Base-by-base conservation (phyloP, 1,284 basidiomycete species). In the Cryptococcus wingfieldii region DNA sequence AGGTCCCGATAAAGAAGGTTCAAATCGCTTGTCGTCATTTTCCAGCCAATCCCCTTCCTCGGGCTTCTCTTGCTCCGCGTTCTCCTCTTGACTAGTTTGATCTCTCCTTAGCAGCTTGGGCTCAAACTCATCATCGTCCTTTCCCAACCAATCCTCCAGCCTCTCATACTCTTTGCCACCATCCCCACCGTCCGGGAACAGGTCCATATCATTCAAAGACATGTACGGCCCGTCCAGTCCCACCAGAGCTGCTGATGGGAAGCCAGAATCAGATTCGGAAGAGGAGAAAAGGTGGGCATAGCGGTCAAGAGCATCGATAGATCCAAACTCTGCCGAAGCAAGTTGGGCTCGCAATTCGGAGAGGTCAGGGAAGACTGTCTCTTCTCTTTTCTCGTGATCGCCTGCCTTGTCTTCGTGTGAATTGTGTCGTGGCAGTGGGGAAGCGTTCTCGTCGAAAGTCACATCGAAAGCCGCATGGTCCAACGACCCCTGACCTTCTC, bases 121-220 rank as follows among this genome's bases (percentile, higher is more conserved):
- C 42, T 51, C 58, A 43, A 56, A 46, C 18, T 45, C 62, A 23
- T 55, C 50, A 53, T 60, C 58, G 16, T 57, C 54, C 41, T 57
- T 49, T 19, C 57, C 59, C 43, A 60, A 41, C 72, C 72, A 75
- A 23, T 69, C 66, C 25, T 74, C 73, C 47, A 75, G 59, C 44
- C 65, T 62, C 8, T 65, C 62, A 56, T 71, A 74, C 55, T 74
- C 72, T 16, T 61, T 65, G 9, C 58, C 50, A 0, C 50, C 57
- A 2, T 51, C 12, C 50, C 63, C 10, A 61, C 55, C 52, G 59
- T 60, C 16, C 68, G 10, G 60, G 56, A 6, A 37, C 56, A 38
- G 50, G 19, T 14, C 54, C 53, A 53, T 47, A 39, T 47, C 57
- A 18, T 50, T 50, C 16, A 54, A 23, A 8, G 41, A 42, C 16